These are phyloP conservation scores for Fraxinus albicans DNA, from an alignment of 305 asterid genomes.

Conservation along the genomic window DNA sequence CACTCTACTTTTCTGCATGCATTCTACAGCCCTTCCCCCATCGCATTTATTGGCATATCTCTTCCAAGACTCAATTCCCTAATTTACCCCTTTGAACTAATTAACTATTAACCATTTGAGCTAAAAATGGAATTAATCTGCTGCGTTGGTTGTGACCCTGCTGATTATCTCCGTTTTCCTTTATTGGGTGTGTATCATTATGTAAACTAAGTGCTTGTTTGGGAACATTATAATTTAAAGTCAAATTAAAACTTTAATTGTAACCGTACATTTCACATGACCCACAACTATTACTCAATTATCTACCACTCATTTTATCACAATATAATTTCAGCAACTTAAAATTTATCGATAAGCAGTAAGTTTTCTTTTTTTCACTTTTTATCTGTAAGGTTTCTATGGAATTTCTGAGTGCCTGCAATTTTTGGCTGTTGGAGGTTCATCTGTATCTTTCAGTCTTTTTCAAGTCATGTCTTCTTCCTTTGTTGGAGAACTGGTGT, in stretches of 20 bases:
- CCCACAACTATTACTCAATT: neutral
- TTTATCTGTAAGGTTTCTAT: neutral
- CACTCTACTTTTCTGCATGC: too few species aligned
- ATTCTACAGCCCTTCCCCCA: too few species aligned
- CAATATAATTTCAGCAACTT: neutral
- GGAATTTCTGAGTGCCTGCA: neutral
- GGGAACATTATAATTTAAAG: neutral
- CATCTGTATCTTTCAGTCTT: neutral
- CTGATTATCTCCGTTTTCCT: too few species aligned
- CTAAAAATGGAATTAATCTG: too few species aligned
- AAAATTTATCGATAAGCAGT: neutral
- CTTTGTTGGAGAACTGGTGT: constrained; percentile 3
- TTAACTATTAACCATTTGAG: too few species aligned
- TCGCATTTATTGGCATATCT: too few species aligned
- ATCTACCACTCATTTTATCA: neutral
- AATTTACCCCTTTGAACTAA: too few species aligned
- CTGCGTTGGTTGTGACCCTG: too few species aligned
- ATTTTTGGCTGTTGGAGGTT: neutral
- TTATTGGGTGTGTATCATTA: too few species aligned
- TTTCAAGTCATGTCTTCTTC: neutral
- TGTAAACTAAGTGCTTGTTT: neutral
- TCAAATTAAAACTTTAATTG: neutral
- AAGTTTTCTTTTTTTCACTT: neutral
- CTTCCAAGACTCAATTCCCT: too few species aligned
- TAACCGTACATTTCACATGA: too few species aligned